A percentile compares a stretch with the other conserved stretches of the same genome.
These are phyloP conservation scores for Aciculosporium take DNA, from an alignment of 2,329 filamentous ascomycete species.

Conservation along the genomic window DNA sequence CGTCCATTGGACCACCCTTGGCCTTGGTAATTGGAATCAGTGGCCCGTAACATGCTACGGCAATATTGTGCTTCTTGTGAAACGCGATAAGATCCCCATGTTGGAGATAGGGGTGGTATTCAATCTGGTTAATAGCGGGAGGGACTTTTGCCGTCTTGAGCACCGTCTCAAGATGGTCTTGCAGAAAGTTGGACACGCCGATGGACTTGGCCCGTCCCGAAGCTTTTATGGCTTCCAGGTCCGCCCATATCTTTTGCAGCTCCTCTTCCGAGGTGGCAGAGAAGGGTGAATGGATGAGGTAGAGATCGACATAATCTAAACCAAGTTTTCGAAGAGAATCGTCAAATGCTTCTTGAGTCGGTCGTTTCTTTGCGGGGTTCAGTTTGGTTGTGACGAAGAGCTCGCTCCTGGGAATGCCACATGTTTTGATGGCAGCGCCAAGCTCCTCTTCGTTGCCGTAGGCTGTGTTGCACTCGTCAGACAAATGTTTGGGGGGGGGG, in stretches of 20 bases:
- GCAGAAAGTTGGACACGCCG: slow-evolving; percentile 62
- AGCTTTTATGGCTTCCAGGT: slow-evolving; percentile 50
- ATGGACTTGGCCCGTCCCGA: slow-evolving; percentile 54
- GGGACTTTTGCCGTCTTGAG: slow-evolving; percentile 43
- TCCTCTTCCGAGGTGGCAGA: slow-evolving; percentile 33
- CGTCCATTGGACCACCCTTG: slow-evolving; percentile 38
- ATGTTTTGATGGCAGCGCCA: slow-evolving; percentile 54
- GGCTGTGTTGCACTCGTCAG: slow-evolving; percentile 22
- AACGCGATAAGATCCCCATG: slow-evolving; percentile 45
- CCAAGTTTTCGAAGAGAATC: slow-evolving; percentile 50
- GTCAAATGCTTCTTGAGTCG: slow-evolving; percentile 37
- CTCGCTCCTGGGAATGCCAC: slow-evolving; percentile 47
- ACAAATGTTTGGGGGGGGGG: background rate
- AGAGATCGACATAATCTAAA: slow-evolving; percentile 59
- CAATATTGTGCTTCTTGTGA: slow-evolving; percentile 42
- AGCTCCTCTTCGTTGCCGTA: slow-evolving; percentile 57
- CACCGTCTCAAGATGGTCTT: slow-evolving; percentile 39
- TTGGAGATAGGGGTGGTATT: slow-evolving; percentile 64
- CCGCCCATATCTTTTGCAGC: slow-evolving; percentile 45
- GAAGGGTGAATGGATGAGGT: slow-evolving; percentile 47
- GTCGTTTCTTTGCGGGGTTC: slow-evolving; percentile 22
- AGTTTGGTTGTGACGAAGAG: slow-evolving; percentile 56
- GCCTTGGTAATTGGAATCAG: slow-evolving; percentile 36
- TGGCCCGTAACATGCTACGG: slow-evolving; percentile 39
- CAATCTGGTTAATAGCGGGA: slow-evolving; percentile 68